Evolutionary conservation across 768 basidiomycete species (phyloP).

Genomic region (Rhizopogon roseolus): DNA sequence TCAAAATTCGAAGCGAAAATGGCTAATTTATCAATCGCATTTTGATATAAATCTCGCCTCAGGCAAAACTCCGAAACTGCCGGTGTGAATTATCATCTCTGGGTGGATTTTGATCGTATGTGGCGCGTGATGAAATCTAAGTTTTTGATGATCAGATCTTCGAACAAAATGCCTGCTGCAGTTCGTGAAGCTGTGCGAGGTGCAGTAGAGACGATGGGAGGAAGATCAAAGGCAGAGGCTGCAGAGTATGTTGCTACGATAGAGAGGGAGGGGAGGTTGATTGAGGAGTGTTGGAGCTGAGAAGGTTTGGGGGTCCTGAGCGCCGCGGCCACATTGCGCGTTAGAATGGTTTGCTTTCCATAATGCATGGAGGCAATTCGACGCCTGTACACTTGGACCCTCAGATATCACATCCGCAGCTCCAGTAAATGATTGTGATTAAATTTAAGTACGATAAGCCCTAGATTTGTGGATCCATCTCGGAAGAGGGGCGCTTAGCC

Average conservation of each 20-base stretch:
- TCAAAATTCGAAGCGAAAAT: too few species aligned
- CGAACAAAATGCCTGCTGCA: conserved; percentile 92
- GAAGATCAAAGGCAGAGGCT: conserved; percentile 47
- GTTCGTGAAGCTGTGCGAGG: conserved; percentile 70
- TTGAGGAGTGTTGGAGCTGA: conserved; percentile 86
- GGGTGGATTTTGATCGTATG: conserved; percentile 51
- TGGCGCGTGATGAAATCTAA: conserved; percentile 2
- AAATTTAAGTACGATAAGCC: too few species aligned
- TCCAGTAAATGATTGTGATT: too few species aligned
- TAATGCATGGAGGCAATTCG: too few species aligned
- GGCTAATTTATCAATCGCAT: too few species aligned
- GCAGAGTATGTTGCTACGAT: conserved; percentile 57
- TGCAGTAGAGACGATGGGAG: conserved; percentile 46
- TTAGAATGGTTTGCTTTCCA: too few species aligned
- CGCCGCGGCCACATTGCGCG: neutral
- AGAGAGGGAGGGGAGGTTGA: conserved; percentile 62
- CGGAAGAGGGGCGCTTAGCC: neutral
- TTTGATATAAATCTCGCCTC: too few species aligned
- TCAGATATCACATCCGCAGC: too few species aligned
- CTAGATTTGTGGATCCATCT: too few species aligned
- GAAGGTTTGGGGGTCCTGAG: neutral
- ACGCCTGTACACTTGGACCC: too few species aligned
- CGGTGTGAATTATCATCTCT: conserved; percentile 92
- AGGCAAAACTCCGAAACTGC: too few species aligned
- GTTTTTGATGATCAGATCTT: conserved; percentile 52